Percentiles rank a stretch among this genome's conserved stretches.
These are phyloP conservation scores for Dentipellis sp. DNA, from an alignment of 768 basidiomycete species.

Conservation along the genomic window DNA sequence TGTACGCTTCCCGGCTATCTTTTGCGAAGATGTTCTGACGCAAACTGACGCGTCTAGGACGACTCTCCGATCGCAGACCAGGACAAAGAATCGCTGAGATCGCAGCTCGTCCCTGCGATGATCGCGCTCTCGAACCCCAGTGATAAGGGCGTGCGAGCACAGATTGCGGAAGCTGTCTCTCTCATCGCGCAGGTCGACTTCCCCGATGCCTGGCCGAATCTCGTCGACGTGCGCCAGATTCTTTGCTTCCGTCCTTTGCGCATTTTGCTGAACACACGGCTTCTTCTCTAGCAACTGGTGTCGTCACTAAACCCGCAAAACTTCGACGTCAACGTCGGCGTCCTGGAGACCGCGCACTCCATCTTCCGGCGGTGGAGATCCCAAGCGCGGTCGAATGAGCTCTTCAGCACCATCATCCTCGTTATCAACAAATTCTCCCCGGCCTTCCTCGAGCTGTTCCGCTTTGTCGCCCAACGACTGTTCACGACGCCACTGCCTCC, in stretches of 20 bases:
- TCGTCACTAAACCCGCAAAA: constrained; percentile 69
- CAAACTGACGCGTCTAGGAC: constrained; percentile 35
- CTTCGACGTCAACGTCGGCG: constrained; percentile 80
- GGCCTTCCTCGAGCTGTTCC: constrained; percentile 80
- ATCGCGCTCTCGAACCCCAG: constrained; percentile 65
- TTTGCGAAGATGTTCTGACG: constrained; percentile 2
- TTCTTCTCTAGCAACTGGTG: constrained; percentile 71
- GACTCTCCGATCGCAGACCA: constrained; percentile 57
- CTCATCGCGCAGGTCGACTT: constrained; percentile 91
- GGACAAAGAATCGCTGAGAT: constrained; percentile 68
- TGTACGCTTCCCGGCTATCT: constrained; percentile 32
- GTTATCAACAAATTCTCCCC: constrained; percentile 77
- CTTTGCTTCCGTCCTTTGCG: neutral
- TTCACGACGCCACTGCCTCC: constrained; percentile 29
- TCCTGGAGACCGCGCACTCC: constrained; percentile 91
- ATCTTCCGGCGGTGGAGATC: constrained; percentile 94
- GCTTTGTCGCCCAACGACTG: constrained; percentile 48
- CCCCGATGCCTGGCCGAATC: constrained; percentile 77
- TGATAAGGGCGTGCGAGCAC: constrained; percentile 67
- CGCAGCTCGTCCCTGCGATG: constrained; percentile 87
- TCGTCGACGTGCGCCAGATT: constrained; percentile 69
- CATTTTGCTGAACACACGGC: neutral
- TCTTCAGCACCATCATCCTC: constrained; percentile 87
- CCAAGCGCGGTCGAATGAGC: constrained; percentile 75
- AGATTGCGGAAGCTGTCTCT: constrained; percentile 89